Evolutionary conservation across 768 basidiomycete species (phyloP).

Genomic region (Trametes cubensis): DNA sequence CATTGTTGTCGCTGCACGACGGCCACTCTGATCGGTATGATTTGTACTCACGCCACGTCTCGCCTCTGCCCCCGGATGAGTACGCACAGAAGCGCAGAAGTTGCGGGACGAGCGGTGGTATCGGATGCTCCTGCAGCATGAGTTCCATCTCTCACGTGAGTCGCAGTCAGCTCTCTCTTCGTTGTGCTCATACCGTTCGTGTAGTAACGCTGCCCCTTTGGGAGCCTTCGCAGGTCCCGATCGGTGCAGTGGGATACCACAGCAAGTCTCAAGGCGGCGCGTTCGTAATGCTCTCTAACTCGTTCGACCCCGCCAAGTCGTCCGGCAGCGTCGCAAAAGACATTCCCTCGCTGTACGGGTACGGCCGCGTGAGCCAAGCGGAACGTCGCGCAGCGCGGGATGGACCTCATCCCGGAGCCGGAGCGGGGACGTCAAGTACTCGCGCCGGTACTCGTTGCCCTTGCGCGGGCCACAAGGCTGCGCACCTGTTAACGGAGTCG

Average conservation of each 20-base stretch:
- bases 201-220: conserved; percentile 58
- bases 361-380: conserved; percentile 62
- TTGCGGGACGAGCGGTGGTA: conserved; percentile 67
- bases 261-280: conserved; percentile 58
- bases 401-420: conserved; percentile 48
- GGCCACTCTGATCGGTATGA: conserved; percentile 8
- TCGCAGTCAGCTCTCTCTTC: not conserved
- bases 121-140: conserved; percentile 63
- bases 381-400: conserved; percentile 56
- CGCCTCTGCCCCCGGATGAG: conserved; percentile 25
- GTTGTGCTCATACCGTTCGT: not conserved
- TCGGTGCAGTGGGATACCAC: conserved; percentile 80
- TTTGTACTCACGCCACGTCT: conserved; percentile 21
- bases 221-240: conserved; percentile 60
- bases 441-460: conserved; percentile 62
- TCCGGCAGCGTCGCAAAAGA: conserved; percentile 44
- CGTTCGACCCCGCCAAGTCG: conserved; percentile 55
- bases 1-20: conserved; percentile 18
- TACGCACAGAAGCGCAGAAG: conserved; percentile 31
- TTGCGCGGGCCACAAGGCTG: conserved; percentile 66
- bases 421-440: conserved; percentile 35
- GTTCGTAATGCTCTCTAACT: conserved; percentile 76
- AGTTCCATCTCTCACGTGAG: conserved; percentile 71
- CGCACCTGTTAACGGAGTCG: conserved; percentile 69
- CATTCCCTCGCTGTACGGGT: conserved; percentile 64